phyloP scores from a whole-genome alignment of 805 yeast species.

The Diddensiella santjacobensis region DNA sequence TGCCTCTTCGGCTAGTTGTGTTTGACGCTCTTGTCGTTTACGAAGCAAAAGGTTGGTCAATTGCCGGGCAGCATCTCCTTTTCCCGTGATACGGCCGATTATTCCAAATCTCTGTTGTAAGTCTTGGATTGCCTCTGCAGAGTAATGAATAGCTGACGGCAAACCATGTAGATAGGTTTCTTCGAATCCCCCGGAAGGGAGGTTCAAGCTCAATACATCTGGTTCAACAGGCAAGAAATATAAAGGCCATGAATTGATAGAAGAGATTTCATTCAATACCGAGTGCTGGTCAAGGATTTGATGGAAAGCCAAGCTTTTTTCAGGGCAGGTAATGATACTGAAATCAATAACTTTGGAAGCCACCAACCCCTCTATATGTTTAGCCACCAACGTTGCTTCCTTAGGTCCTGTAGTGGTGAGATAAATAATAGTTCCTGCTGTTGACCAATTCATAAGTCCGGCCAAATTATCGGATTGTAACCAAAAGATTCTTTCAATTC shows the following conservation, averaged over 20 bases:
- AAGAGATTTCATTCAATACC: slow-evolving; percentile 39
- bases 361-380: slow-evolving; percentile 7
- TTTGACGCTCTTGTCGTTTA: slow-evolving; percentile 30
- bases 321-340: slow-evolving; percentile 28
- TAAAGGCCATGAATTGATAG: slow-evolving; percentile 41
- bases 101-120: slow-evolving; percentile 41
- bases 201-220: slow-evolving; percentile 43
- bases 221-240: slow-evolving; percentile 41
- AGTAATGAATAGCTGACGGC: slow-evolving; percentile 41
- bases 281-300: slow-evolving; percentile 35
- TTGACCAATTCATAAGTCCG: slow-evolving; percentile 7
- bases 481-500: slow-evolving; percentile 50
- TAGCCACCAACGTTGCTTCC: slow-evolving; percentile 18
- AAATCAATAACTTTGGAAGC: slow-evolving; percentile 21
- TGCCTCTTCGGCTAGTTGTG: slow-evolving; percentile 23
- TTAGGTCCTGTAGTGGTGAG: slow-evolving; percentile 25
- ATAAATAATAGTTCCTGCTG: slow-evolving; percentile 23
- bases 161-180: slow-evolving; percentile 45
- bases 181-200: slow-evolving; percentile 37
- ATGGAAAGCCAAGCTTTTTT: slow-evolving; percentile 25
- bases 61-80: slow-evolving; percentile 54
- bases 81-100: slow-evolving; percentile 52
- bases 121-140: slow-evolving; percentile 49
- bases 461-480: slow-evolving; percentile 30
- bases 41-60: slow-evolving; percentile 42